Evolutionary conservation across 2,329 filamentous ascomycete genomes (phyloP), one percentile per base, ranked within the genome.

Genomic region (Epichloe sylvatica): DNA sequence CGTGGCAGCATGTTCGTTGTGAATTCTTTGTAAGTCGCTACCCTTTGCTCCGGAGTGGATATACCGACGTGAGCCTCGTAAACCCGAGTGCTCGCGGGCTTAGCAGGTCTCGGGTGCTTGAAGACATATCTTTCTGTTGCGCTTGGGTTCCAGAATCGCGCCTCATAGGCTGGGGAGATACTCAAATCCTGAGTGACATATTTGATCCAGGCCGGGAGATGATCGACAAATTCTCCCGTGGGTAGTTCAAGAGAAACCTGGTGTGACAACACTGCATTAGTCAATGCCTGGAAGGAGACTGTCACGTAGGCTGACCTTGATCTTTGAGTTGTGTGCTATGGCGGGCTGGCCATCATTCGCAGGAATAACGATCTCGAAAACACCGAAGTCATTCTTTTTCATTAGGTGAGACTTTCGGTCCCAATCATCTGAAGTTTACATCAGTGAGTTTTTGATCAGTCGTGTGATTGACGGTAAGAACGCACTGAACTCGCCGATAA

Each of bases 51-150:
- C 1, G 90, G 87, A 2, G 88, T 92, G 5, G 91, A 96, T 58
- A 98, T 98, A 46, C 92, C 92, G 40, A 98, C 89, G 62, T 98
- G 92, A n/a, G 92, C 92, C 69, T 98, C 92, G 68, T 98, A 98
- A 51, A 98, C 89, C 46, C 92, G 83, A n/a, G 79, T 80, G 59
- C 89, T 95, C 51, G 74, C 66, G 1, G 92, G 92, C 73, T 91
- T 94, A 65, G 82, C 81, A 6, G 91, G 92, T 46, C 84, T 78
- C 44, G 77, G 60, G 66, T 97, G 78, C 70, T 94, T 90, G 76
- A 94, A 94, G 49, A 78, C 73, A 65, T 97, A 97, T 61, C 72
- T 79, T 62, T 94, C 81, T 38, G 73, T 70, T 45, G 75, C 66
- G 3, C 89, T 88, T 35, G 92, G 92, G 63, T 97, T 96, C 92